A percentile compares a stretch with the other conserved stretches of the same genome.
These are phyloP conservation scores for Juncus effusus DNA, from an alignment of 176 grass and related monocot species.

Conservation along the genomic window DNA sequence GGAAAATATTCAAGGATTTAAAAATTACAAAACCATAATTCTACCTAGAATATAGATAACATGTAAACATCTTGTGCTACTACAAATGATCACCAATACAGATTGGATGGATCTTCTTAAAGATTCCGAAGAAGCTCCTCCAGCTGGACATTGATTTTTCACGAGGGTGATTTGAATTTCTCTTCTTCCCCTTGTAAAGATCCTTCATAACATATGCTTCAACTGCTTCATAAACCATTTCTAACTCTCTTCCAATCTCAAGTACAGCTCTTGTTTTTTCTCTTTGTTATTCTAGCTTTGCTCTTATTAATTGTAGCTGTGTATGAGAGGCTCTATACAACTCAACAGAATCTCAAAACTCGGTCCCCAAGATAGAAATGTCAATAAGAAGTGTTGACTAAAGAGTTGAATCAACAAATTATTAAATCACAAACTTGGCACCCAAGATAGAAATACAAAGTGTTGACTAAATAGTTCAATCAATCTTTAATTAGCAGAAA, in stretches of 20 bases:
- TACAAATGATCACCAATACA: not conserved
- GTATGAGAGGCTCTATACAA: not conserved
- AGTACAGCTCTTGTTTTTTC: not conserved
- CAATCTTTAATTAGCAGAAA: no score
- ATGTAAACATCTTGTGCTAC: not conserved
- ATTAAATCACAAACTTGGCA: no score
- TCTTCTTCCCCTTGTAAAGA: constrained; percentile 14
- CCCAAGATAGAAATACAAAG: no score
- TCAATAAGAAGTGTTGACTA: not conserved
- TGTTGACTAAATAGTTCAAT: no score
- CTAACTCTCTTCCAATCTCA: not conserved
- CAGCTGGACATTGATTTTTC: not conserved
- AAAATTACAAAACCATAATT: not conserved
- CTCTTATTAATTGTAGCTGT: no score
- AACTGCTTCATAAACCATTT: constrained; percentile 24
- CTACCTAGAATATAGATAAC: not conserved
- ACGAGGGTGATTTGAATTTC: not conserved
- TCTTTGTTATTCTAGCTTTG: not conserved
- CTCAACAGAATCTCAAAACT: not conserved
- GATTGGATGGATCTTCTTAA: constrained; percentile 14
- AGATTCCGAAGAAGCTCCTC: constrained; percentile 12
- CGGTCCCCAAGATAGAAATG: not conserved
- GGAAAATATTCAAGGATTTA: not conserved
- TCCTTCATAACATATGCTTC: constrained; percentile 27
- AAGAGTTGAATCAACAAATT: no score